These are phyloP conservation scores for Ulvella scutata DNA, from an alignment of 139 green algal genomes.

Conservation along the genomic window DNA sequence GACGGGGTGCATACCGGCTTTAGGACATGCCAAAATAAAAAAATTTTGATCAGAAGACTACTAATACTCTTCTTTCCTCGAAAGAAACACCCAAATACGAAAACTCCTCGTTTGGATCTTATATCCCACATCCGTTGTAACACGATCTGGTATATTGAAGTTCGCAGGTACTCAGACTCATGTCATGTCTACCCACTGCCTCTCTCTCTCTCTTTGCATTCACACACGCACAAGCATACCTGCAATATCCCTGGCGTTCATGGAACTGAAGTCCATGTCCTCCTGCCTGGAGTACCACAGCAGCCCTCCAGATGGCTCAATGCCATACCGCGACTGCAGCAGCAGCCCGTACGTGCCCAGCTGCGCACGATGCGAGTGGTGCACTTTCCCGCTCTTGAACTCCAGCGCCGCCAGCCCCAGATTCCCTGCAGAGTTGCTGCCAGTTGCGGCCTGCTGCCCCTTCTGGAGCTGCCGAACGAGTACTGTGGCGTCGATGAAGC, in stretches of 20 bases:
- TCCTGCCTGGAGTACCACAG: constrained; percentile 40
- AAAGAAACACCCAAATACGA: too few relatives aligned
- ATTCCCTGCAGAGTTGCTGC: neutral
- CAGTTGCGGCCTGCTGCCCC: neutral
- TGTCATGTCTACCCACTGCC: too few relatives aligned
- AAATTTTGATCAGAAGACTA: too few relatives aligned
- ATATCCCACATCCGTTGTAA: too few relatives aligned
- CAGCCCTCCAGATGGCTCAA: constrained; percentile 28
- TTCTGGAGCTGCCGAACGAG: neutral
- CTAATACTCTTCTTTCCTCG: too few relatives aligned
- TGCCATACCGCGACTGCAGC: constrained; percentile 58
- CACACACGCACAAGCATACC: neutral
- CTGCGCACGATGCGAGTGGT: constrained; percentile 44
- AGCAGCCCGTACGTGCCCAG: constrained; percentile 73
- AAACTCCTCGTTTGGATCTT: too few relatives aligned
- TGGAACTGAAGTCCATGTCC: neutral
- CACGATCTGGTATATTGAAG: too few relatives aligned
- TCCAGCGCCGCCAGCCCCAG: constrained; percentile 71
- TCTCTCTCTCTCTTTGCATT: too few relatives aligned
- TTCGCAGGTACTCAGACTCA: neutral
- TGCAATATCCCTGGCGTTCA: neutral
- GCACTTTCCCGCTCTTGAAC: constrained; percentile 76
- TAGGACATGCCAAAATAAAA: too few relatives aligned
- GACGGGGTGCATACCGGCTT: too few relatives aligned
- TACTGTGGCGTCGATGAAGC: constrained; percentile 72